These are phyloP conservation scores for Cytospora piceae DNA, from an alignment of 2,329 filamentous ascomycete genomes.

Conservation along the genomic window DNA sequence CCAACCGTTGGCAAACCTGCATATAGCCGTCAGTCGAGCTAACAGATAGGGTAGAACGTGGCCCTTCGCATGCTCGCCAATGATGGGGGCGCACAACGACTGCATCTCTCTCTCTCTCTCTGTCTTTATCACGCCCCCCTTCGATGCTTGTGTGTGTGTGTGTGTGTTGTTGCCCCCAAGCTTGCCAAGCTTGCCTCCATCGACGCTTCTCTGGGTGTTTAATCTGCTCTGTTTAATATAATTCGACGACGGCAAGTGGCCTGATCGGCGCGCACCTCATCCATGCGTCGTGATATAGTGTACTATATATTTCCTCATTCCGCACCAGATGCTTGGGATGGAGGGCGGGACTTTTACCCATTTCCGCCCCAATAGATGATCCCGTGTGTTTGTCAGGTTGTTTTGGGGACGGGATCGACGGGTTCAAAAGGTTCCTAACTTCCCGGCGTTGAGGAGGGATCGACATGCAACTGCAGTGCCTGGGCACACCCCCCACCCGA, in stretches of 20 bases:
- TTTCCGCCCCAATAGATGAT: slow-evolving; percentile 25
- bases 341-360: slow-evolving; percentile 24
- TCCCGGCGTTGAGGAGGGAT: too few species aligned
- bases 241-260: too few species aligned
- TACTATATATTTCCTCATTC: slow-evolving; percentile 12
- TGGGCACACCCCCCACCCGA: too few species aligned
- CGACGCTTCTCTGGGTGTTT: not conserved
- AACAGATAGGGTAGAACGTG: slow-evolving; percentile 10
- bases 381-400: too few species aligned
- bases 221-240: too few species aligned
- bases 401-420: slow-evolving; percentile 14
- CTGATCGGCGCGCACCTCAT: too few species aligned
- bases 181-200: too few species aligned
- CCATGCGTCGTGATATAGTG: not conserved
- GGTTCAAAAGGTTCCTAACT: not conserved
- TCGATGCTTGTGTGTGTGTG: slow-evolving; percentile 6
- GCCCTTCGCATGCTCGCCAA: slow-evolving; percentile 12
- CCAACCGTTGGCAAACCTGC: slow-evolving; percentile 13
- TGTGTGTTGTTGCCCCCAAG: too few species aligned
- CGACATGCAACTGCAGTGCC: too few species aligned
- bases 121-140: not conserved
- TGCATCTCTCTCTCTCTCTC: slow-evolving; percentile 8
- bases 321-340: not conserved
- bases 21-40: not conserved
- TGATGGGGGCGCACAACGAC: slow-evolving; percentile 1